These are phyloP conservation scores for Lupinus albus DNA, from an alignment of 306 rosid species.

Conservation along the genomic window DNA sequence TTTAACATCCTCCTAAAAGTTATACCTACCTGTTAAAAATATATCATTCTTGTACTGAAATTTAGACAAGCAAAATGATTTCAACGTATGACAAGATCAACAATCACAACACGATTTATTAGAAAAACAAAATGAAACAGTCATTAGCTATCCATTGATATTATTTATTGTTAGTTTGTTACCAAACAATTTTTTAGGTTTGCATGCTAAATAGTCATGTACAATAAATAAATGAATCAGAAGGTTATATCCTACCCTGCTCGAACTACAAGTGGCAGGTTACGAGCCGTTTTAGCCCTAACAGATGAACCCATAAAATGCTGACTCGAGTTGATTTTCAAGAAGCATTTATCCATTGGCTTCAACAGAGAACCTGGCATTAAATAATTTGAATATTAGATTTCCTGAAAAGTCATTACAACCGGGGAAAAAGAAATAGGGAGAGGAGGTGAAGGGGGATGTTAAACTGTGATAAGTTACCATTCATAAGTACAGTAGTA, in stretches of 20 bases:
- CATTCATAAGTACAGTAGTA: constrained; percentile 15
- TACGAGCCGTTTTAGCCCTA: constrained; percentile 44
- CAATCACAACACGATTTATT: constrained; percentile 1
- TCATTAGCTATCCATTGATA: not conserved
- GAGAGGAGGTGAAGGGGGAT: not conserved
- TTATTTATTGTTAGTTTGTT: not conserved
- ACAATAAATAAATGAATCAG: not conserved
- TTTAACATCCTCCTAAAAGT: constrained; percentile 12
- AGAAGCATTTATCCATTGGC: constrained; percentile 49
- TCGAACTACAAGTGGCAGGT: constrained; percentile 48
- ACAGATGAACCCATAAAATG: constrained; percentile 35
- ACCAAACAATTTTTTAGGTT: constrained; percentile 17
- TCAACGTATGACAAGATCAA: not conserved
- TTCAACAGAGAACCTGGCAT: constrained; percentile 58
- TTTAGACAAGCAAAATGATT: not conserved
- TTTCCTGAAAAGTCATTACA: constrained; percentile 10
- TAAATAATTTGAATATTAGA: constrained; percentile 32
- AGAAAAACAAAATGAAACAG: not conserved
- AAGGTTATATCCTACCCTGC: constrained; percentile 52
- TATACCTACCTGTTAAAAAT: not conserved
- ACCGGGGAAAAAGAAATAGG: not conserved
- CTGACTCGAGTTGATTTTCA: constrained; percentile 42
- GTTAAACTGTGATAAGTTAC: not conserved
- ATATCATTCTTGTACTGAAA: constrained; percentile 5
- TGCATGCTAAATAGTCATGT: not conserved